A percentile compares a stretch with the other conserved stretches of the same genome.
These are phyloP conservation scores for Colletotrichum sp. DNA, from an alignment of 2,329 filamentous ascomycete genomes.

Conservation along the genomic window DNA sequence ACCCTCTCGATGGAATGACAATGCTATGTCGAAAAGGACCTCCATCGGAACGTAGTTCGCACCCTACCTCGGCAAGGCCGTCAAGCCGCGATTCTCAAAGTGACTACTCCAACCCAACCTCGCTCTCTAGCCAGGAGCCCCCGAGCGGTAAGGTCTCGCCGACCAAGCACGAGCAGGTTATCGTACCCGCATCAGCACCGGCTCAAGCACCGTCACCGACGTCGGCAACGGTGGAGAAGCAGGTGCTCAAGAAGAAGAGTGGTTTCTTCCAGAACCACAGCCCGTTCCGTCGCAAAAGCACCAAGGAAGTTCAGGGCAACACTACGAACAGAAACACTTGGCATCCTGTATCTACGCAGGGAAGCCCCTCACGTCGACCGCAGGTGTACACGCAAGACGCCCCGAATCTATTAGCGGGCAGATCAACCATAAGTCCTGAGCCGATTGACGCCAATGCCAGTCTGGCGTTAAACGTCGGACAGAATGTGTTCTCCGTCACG, in stretches of 20 bases:
- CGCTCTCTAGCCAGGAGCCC: slow-evolving; percentile 84
- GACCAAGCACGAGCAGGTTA: slow-evolving; percentile 62
- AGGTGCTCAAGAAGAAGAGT: slow-evolving; percentile 72
- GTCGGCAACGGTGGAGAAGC: slow-evolving; percentile 51
- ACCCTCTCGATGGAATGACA: slow-evolving; percentile 95
- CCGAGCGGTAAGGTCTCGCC: slow-evolving; percentile 77
- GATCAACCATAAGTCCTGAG: slow-evolving; percentile 69
- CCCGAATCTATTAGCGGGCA: slow-evolving; percentile 42
- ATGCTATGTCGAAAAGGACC: slow-evolving; percentile 88
- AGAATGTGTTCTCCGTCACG: slow-evolving; percentile 94
- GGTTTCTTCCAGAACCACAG: slow-evolving; percentile 94
- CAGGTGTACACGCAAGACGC: slow-evolving; percentile 42
- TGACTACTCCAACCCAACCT: slow-evolving; percentile 88
- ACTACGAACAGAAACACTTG: slow-evolving; percentile 62
- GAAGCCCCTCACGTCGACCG: slow-evolving; percentile 38
- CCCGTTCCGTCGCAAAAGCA: slow-evolving; percentile 92
- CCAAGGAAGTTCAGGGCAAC: slow-evolving; percentile 63
- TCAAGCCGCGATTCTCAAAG: slow-evolving; percentile 88
- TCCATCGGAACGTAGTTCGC: slow-evolving; percentile 55
- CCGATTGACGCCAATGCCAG: slow-evolving; percentile 91
- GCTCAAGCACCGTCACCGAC: slow-evolving; percentile 63
- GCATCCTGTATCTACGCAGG: slow-evolving; percentile 43
- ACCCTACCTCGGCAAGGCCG: slow-evolving; percentile 68
- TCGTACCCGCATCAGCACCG: slow-evolving; percentile 47
- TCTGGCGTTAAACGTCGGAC: slow-evolving; percentile 90